Base-by-base conservation (phyloP, 139 green algal species). In the Volvox africanus region DNA sequence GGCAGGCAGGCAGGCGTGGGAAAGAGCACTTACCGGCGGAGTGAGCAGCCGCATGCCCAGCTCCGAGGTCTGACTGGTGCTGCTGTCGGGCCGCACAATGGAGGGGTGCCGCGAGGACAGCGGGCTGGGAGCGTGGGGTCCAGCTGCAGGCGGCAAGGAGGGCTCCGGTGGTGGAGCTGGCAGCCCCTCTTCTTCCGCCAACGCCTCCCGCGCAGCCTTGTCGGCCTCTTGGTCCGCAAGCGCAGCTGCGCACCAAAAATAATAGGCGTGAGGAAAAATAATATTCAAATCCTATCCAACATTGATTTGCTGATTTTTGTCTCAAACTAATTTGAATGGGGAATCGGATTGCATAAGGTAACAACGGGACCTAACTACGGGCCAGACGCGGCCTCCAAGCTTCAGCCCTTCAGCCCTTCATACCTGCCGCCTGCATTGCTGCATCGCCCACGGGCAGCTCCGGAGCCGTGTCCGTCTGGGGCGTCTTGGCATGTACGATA, bases 141-240 rank as follows among this genome's bases (percentile, higher is more conserved):
- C 32, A 22, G 36, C 12, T 0, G 67, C 22, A 1, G 55, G 82
- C 33, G 67, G 65, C 33, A 28, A 62, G 24, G 28, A 82, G 76
- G 28, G 78, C 36, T 44, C 21, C 33, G 22, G 75, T 14, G 55
- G 21, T 12, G 32, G 75, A 9, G 24, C 32, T 13, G 44, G 26
- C 17, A 91, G 55, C 12, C 75, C 76, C 61, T 68, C 87, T 32
- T 79, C 77, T 32, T n/a, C 87, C 33, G 87, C 87, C 32, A 91
- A 35, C 33, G 87, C 87, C 24, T 91, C 76, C 37, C 61, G 76
- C 33, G 77, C 76, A 0, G 24, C 61, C 17, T 50, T 6, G n/a
- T 85, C 87, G 16, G 61, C 76, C 87, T 91, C 87, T 18, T 86
- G 6, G 87, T 21, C 75, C 61, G 87, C 87, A 1, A 86, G 75